phyloP scores from a whole-genome alignment of 441 rosid genomes.

The Croton setiger region DNA sequence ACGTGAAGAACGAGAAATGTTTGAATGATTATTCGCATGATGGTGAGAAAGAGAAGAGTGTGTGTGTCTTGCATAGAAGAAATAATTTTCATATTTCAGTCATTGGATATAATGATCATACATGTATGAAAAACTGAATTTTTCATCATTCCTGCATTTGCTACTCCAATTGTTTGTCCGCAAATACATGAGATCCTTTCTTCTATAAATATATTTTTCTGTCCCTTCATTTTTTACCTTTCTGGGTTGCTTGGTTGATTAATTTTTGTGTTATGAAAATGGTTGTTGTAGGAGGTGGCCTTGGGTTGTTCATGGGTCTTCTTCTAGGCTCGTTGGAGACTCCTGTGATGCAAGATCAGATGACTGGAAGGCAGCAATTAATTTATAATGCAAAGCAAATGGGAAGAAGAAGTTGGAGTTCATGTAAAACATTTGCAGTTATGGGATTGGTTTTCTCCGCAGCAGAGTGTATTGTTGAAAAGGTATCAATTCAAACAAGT shows the following conservation, averaged over 20 bases:
- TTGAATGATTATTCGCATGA: too few relatives aligned
- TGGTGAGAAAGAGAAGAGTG: too few relatives aligned
- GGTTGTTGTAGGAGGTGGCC: conserved; percentile 76
- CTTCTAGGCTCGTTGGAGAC: conserved; percentile 80
- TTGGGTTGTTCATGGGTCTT: conserved; percentile 84
- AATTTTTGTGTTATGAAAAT: conserved; percentile 12
- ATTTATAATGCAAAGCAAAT: conserved; percentile 68
- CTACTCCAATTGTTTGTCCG: background rate
- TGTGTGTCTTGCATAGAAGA: background rate
- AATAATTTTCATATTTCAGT: background rate
- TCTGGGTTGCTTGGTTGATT: background rate
- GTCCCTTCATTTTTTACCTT: background rate
- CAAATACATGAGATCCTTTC: background rate
- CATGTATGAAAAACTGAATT: background rate
- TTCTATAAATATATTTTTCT: background rate
- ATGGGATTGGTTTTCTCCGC: conserved; percentile 94
- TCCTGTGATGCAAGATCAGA: conserved; percentile 68
- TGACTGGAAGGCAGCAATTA: conserved; percentile 82
- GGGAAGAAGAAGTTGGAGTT: conserved; percentile 84
- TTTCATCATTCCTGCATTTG: background rate
- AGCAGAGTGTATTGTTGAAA: conserved; percentile 84
- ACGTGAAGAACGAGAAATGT: too few relatives aligned
- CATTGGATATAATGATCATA: background rate
- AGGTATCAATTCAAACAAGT: conserved; percentile 42
- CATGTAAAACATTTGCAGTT: conserved; percentile 81